Evolutionary conservation across 1,284 basidiomycete species (phyloP).

Genomic region (Pyrrhoderma lamaoense): DNA sequence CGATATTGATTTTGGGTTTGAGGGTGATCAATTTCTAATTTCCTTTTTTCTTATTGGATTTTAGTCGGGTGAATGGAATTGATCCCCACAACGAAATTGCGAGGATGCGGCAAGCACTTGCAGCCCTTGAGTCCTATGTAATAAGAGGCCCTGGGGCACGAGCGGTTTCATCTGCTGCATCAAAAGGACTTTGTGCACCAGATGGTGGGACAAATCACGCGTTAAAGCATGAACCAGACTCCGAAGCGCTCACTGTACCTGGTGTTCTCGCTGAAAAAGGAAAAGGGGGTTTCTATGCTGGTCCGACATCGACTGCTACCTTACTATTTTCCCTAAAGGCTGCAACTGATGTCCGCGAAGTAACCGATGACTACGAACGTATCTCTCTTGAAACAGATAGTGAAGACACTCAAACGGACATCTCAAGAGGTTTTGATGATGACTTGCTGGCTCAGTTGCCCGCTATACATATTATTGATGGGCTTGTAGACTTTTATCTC

Average conservation of each 20-base stretch:
- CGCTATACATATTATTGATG: constrained; percentile 56
- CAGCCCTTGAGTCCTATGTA: constrained; percentile 62
- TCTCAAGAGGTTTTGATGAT: constrained; percentile 54
- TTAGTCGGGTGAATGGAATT: constrained; percentile 34
- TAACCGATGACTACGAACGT: constrained; percentile 30
- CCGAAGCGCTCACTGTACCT: constrained; percentile 44
- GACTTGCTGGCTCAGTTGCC: constrained; percentile 65
- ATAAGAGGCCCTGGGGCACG: constrained; percentile 35
- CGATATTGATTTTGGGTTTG: constrained; percentile 5
- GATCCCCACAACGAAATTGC: constrained; percentile 68
- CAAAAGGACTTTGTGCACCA: constrained; percentile 13
- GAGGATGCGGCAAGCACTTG: constrained; percentile 64
- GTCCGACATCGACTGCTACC: constrained; percentile 62
- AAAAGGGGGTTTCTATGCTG: constrained; percentile 62
- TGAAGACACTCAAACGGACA: constrained; percentile 22
- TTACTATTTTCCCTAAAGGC: constrained; percentile 53
- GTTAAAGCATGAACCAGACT: constrained; percentile 48
- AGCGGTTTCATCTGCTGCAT: constrained; percentile 24
- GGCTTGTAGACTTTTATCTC: constrained; percentile 67
- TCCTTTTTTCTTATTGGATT: constrained; percentile 5
- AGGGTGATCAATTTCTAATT: constrained; percentile 36
- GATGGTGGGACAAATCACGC: constrained; percentile 21
- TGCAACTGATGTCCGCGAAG: constrained; percentile 40
- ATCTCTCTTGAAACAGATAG: constrained; percentile 8
- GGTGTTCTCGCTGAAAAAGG: constrained; percentile 59